phyloP scores from a whole-genome alignment of 805 yeast genomes.

The Spathaspora arborariae region DNA sequence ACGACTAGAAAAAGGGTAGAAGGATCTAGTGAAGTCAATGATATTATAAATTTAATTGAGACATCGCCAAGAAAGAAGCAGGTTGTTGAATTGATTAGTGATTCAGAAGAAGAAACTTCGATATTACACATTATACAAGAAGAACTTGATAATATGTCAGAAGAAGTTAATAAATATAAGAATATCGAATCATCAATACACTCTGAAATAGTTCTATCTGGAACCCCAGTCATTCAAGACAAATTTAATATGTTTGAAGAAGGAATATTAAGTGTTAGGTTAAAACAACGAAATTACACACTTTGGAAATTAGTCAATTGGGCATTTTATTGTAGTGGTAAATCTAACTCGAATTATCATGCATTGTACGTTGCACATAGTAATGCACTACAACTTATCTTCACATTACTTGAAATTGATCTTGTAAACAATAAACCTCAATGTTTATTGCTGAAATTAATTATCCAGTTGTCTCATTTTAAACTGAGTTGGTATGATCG shows the following conservation, averaged over 20 bases:
- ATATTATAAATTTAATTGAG: background rate
- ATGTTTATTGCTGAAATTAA: conserved; percentile 13
- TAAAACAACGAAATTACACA: conserved; percentile 19
- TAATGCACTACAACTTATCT: conserved; percentile 15
- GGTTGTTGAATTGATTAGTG: background rate
- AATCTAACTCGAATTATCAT: conserved; percentile 17
- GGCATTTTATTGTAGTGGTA: conserved; percentile 34
- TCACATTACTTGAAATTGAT: conserved; percentile 18
- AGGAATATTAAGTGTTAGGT: conserved; percentile 17
- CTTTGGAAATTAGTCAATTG: conserved; percentile 33
- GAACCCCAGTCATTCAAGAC: too few species aligned
- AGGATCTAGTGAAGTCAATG: background rate
- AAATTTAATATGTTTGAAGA: too few species aligned
- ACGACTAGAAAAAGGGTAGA: background rate
- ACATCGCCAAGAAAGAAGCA: background rate
- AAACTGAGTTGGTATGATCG: conserved; percentile 27
- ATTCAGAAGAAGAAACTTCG: background rate
- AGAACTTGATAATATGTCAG: background rate
- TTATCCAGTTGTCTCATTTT: conserved; percentile 19
- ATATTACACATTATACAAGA: background rate
- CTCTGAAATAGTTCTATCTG: too few species aligned
- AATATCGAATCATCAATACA: too few species aligned
- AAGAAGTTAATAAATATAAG: background rate
- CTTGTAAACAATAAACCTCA: conserved; percentile 2
- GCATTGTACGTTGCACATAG: conserved; percentile 20